phyloP scores from a whole-genome alignment of 805 yeast genomes.

The Nakazawaea sp. region DNA sequence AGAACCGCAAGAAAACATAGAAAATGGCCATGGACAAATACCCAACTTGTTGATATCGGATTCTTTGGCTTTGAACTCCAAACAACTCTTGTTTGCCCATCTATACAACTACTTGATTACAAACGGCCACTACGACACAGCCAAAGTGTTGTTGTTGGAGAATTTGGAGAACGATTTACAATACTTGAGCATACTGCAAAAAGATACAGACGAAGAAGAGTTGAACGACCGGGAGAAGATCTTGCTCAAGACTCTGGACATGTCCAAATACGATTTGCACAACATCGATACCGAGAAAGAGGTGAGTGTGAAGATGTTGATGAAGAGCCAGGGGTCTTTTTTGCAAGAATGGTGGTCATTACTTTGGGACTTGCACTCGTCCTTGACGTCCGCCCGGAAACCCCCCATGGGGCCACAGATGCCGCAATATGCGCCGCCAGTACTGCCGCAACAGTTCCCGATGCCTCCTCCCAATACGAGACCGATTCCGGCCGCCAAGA shows the following conservation, averaged over 20 bases:
- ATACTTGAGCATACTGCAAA: conserved; percentile 9
- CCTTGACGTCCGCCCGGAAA: conserved; percentile 20
- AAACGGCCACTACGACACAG: conserved; percentile 42
- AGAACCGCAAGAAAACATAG: neutral
- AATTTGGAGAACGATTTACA: conserved; percentile 5
- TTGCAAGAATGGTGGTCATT: conserved; percentile 53
- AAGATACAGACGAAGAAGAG: conserved; percentile 10
- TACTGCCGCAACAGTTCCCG: neutral
- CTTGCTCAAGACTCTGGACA: neutral
- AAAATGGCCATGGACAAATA: neutral
- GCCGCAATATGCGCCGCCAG: neutral
- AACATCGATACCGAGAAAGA: conserved; percentile 1
- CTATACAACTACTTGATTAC: conserved; percentile 41
- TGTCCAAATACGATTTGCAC: conserved; percentile 1
- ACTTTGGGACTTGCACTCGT: conserved; percentile 41
- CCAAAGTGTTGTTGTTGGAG: conserved; percentile 31
- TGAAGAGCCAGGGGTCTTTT: conserved; percentile 38
- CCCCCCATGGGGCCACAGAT: neutral
- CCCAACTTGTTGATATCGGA: conserved; percentile 22
- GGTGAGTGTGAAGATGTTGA: conserved; percentile 30
- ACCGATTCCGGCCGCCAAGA: neutral
- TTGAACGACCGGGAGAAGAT: conserved; percentile 15
- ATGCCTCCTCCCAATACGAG: neutral
- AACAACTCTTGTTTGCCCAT: conserved; percentile 44
- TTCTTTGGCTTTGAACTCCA: conserved; percentile 39